These are phyloP conservation scores for Colletotrichum lindemuthianum DNA, from an alignment of 2,329 filamentous ascomycete genomes.

Conservation along the genomic window DNA sequence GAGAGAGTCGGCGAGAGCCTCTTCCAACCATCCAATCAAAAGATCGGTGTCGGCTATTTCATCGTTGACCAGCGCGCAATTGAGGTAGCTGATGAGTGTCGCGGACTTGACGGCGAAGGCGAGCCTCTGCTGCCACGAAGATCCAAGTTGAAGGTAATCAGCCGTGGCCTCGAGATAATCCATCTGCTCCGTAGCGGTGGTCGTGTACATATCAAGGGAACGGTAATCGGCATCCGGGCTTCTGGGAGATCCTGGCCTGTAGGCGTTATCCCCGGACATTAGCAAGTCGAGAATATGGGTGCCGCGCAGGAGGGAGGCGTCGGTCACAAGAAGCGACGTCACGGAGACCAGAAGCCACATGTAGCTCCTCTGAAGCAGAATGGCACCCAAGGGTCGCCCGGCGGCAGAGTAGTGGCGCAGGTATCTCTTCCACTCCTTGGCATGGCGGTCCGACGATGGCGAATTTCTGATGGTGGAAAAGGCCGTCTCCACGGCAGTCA, in stretches of 20 bases:
- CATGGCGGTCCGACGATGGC: constrained; percentile 69
- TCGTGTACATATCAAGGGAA: constrained; percentile 72
- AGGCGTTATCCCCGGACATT: constrained; percentile 65
- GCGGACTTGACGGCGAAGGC: constrained; percentile 87
- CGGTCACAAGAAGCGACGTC: constrained; percentile 77
- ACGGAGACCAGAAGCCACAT: constrained; percentile 84
- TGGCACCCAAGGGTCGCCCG: constrained; percentile 86
- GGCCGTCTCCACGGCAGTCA: constrained; percentile 87
- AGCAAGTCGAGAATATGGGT: constrained; percentile 79
- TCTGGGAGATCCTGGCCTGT: constrained; percentile 52
- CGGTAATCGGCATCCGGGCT: constrained; percentile 62
- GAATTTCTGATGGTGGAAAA: constrained; percentile 91
- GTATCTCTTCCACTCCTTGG: constrained; percentile 90
- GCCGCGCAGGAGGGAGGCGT: constrained; percentile 66
- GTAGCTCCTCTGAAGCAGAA: constrained; percentile 90
- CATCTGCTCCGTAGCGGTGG: constrained; percentile 84
- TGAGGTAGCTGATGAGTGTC: constrained; percentile 84
- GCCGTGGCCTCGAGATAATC: constrained; percentile 86
- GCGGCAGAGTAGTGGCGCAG: constrained; percentile 82
- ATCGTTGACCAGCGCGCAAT: constrained; percentile 84
- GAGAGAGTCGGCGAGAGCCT: constrained; percentile 78
- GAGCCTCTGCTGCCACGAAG: constrained; percentile 85
- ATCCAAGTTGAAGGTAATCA: constrained; percentile 89
- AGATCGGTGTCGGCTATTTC: constrained; percentile 82
- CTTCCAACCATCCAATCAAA: constrained; percentile 86